Percentiles rank a stretch among this genome's conserved stretches.
Evolutionary conservation across 345 rosid species (phyloP).

Genomic region (Passiflora organensis): DNA sequence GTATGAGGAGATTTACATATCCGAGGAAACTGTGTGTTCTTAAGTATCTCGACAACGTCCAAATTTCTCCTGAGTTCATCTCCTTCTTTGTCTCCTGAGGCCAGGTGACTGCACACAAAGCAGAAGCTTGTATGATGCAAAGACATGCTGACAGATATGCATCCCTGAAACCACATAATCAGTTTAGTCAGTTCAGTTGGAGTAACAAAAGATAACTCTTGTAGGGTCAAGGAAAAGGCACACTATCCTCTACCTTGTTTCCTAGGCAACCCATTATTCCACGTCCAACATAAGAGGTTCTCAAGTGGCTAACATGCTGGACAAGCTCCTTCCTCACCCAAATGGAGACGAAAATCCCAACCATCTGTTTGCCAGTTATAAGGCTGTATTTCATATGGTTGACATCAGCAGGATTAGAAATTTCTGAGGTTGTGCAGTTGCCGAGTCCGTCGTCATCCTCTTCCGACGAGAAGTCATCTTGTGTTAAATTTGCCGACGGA

Average conservation of each 20-base stretch:
- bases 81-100: constrained; percentile 96
- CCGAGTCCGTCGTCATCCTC: constrained; percentile 57
- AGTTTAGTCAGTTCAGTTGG: background rate
- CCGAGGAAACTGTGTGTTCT: constrained; percentile 71
- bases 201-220: too few relatives aligned
- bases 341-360: constrained; percentile 82
- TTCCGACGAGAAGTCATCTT: constrained; percentile 53
- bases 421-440: constrained; percentile 29
- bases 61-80: constrained; percentile 80
- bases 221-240: background rate
- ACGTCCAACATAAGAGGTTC: constrained; percentile 63
- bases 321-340: constrained; percentile 87
- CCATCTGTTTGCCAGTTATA: constrained; percentile 90
- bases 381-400: constrained; percentile 64
- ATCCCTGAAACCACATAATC: constrained; percentile 55
- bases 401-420: constrained; percentile 11
- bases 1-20: constrained; percentile 50
- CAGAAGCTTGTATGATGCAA: constrained; percentile 83
- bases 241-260: constrained; percentile 90
- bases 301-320: constrained; percentile 67
- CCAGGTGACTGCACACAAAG: constrained; percentile 87
- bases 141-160: constrained; percentile 82
- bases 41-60: constrained; percentile 76
- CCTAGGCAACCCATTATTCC: constrained; percentile 94
- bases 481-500: constrained; percentile 45